These are phyloP conservation scores for Selaginella tamariscina DNA, from an alignment of 75 land plant species.

Conservation along the genomic window DNA sequence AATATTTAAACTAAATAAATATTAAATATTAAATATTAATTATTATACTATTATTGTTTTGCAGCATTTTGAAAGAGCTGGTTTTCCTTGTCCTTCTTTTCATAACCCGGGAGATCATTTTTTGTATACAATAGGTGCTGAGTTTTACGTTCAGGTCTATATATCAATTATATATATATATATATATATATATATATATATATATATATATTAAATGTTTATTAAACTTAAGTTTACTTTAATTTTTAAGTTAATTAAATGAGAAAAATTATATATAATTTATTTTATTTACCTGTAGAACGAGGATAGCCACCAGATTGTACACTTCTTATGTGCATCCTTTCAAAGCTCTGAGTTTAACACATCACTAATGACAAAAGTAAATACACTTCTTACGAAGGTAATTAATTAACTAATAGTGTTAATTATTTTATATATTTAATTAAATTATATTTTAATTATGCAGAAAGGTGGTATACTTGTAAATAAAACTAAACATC, in stretches of 20 bases:
- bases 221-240: too few relatives aligned
- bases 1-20: too few relatives aligned
- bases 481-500: background rate
- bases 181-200: too few relatives aligned
- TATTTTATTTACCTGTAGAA: too few relatives aligned
- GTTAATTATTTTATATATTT: background rate
- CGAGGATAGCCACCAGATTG: background rate
- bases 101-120: constrained; percentile 10
- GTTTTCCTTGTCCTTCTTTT: constrained; percentile 5
- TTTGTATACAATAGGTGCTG: constrained; percentile 7
- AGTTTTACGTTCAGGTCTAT: background rate
- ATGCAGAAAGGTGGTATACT: constrained; percentile 17
- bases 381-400: background rate
- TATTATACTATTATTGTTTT: background rate
- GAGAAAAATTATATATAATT: too few relatives aligned
- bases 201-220: too few relatives aligned
- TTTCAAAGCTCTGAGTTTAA: constrained; percentile 4
- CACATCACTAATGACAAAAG: background rate
- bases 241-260: too few relatives aligned
- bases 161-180: too few relatives aligned
- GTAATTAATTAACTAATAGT: background rate
- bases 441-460: background rate
- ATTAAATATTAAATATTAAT: too few relatives aligned
- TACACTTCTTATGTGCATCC: background rate
- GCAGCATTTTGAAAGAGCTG: constrained; percentile 10